phyloP scores from a whole-genome alignment of 257 asterid genomes.

The Ehretia macrophylla region DNA sequence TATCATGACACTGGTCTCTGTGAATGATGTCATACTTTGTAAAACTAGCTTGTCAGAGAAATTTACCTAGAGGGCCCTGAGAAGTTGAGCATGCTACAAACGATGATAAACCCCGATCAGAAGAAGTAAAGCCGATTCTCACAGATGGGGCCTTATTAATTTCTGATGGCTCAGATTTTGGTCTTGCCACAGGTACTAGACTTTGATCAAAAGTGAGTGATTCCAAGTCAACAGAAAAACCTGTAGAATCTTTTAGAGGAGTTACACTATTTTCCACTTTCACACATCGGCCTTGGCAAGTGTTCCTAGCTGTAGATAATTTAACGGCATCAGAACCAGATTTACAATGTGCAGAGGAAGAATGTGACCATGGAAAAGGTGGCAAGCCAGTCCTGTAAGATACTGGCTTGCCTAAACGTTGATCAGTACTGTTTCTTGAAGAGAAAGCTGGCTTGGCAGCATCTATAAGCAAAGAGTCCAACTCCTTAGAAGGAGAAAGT shows the following conservation, averaged over 20 bases:
- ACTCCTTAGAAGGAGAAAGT: constrained; percentile 73
- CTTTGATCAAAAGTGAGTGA: constrained; percentile 57
- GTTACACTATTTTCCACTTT: constrained; percentile 47
- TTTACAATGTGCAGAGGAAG: constrained; percentile 60
- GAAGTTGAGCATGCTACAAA: constrained; percentile 44
- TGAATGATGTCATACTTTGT: too few relatives aligned
- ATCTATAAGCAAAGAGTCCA: constrained; percentile 73
- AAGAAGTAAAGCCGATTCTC: constrained; percentile 14
- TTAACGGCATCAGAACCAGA: constrained; percentile 63
- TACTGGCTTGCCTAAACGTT: constrained; percentile 54
- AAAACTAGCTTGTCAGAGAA: constrained; percentile 1
- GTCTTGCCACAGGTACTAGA: constrained; percentile 57
- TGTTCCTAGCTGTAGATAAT: constrained; percentile 48
- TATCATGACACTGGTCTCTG: too few relatives aligned
- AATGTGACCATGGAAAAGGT: constrained; percentile 88
- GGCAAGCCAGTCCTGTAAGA: constrained; percentile 71
- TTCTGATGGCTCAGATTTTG: constrained; percentile 25
- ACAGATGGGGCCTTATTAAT: constrained; percentile 25
- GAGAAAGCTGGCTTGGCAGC: constrained; percentile 48
- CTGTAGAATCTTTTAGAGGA: constrained; percentile 40
- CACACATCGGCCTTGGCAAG: constrained; percentile 81
- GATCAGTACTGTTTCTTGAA: constrained; percentile 51
- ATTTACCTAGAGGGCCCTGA: constrained; percentile 54
- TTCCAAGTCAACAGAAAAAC: constrained; percentile 50
- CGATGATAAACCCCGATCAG: constrained; percentile 25